Conservation (phyloP, 768 basidiomycete species). For the Calocybe indica region DNA sequence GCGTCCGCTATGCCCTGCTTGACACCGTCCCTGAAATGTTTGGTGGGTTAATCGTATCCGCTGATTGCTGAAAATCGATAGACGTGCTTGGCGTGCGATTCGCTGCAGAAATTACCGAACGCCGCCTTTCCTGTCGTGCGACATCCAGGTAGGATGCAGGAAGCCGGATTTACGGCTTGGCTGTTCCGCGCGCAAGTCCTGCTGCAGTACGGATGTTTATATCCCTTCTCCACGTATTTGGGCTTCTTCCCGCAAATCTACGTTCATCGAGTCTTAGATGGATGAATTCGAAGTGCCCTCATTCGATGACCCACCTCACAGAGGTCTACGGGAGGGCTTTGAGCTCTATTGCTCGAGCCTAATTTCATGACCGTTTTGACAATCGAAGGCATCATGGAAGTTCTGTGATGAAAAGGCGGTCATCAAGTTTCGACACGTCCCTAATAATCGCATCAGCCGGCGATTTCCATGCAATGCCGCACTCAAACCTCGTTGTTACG, state of each 20-base stretch:
- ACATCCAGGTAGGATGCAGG: constrained; percentile 47
- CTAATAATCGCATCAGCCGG: constrained; percentile 14
- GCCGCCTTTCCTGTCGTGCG: constrained; percentile 42
- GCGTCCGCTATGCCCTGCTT: constrained; percentile 39
- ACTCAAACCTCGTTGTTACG: constrained; percentile 30
- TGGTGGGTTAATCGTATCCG: constrained; percentile 1
- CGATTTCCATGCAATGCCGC: constrained; percentile 13
- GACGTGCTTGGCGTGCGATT: constrained; percentile 50
- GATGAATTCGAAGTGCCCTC: no score
- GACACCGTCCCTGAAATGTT: constrained; percentile 42
- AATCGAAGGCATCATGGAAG: constrained; percentile 32
- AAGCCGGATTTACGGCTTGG: constrained; percentile 27
- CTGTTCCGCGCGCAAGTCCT: not conserved
- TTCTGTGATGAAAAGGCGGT: constrained; percentile 15
- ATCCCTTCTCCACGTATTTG: not conserved
- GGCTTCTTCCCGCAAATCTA: constrained; percentile 2
- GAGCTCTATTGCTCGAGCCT: constrained; percentile 25
- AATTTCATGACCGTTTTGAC: constrained; percentile 37
- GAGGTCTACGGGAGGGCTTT: constrained; percentile 29
- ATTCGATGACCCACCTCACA: constrained; percentile 31
- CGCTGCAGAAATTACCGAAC: constrained; percentile 52
- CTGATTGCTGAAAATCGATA: not conserved
- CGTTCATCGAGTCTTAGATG: not conserved
- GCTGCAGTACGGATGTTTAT: not conserved
- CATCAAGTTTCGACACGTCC: constrained; percentile 20